These are phyloP conservation scores for Chlamydomonas eustigma DNA, from an alignment of 139 green algal species.

Conservation along the genomic window DNA sequence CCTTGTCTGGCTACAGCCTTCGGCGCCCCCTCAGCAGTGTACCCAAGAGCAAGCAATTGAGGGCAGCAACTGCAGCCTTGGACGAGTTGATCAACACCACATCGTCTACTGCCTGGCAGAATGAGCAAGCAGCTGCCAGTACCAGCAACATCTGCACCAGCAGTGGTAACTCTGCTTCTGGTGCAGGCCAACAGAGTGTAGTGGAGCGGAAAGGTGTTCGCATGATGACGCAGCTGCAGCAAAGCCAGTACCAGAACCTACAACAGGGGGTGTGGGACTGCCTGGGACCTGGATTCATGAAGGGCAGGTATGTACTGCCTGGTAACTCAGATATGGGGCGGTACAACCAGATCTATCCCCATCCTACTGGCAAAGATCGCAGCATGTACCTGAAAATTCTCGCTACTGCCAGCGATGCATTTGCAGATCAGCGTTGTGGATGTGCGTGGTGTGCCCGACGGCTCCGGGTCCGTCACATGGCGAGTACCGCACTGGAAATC, in stretches of 20 bases:
- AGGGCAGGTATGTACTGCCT: background rate
- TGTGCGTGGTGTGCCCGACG: slow-evolving; percentile 27
- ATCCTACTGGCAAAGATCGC: background rate
- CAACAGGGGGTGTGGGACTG: too few species aligned
- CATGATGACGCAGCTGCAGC: too few species aligned
- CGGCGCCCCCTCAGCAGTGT: slow-evolving; percentile 21
- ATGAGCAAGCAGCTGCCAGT: too few species aligned
- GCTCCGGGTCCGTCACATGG: background rate
- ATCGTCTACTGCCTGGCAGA: too few species aligned
- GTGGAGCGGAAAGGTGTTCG: too few species aligned
- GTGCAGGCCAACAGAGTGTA: too few species aligned
- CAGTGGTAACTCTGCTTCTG: too few species aligned
- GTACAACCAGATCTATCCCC: slow-evolving; percentile 23
- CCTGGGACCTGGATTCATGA: background rate
- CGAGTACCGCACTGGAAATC: background rate
- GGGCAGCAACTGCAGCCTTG: slow-evolving; percentile 15
- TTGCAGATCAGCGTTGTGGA: slow-evolving; percentile 30
- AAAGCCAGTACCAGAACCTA: too few species aligned
- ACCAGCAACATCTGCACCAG: too few species aligned
- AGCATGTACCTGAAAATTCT: slow-evolving; percentile 17
- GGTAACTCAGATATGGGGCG: background rate
- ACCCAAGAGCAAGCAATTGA: slow-evolving; percentile 15
- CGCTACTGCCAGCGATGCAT: slow-evolving; percentile 18
- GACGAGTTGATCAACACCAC: slow-evolving; percentile 17
- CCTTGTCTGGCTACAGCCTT: background rate